A percentile compares a stretch with the other conserved stretches of the same genome.
Conservation (phyloP, 2,329 filamentous ascomycete genomes). For the Botrytis fabae region DNA sequence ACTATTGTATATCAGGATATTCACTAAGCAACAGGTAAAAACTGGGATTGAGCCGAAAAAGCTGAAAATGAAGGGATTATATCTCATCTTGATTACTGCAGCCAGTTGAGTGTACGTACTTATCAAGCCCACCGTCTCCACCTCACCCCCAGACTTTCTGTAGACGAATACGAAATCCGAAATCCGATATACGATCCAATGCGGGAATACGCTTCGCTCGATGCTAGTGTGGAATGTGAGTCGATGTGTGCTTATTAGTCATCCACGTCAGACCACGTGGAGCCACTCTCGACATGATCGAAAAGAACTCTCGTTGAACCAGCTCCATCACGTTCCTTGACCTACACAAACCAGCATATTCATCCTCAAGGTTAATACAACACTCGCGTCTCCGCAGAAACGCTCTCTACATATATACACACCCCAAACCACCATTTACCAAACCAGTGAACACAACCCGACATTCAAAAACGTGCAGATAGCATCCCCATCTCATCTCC, state of each 20-base stretch:
- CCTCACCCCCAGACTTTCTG: background rate
- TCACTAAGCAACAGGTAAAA: background rate
- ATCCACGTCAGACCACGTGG: background rate
- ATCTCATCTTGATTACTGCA: background rate
- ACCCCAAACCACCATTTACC: too few relatives aligned
- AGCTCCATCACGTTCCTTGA: background rate
- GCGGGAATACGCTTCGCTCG: background rate
- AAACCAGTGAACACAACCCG: too few relatives aligned
- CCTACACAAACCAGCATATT: background rate
- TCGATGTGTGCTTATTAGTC: background rate
- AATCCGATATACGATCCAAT: background rate
- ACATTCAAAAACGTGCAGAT: too few relatives aligned
- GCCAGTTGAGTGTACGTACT: background rate
- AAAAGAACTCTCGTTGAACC: background rate
- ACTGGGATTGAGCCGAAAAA: background rate
- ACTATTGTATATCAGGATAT: background rate
- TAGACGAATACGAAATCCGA: conserved; percentile 6
- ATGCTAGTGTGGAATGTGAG: background rate
- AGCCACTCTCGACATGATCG: too few relatives aligned
- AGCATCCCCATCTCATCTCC: too few relatives aligned
- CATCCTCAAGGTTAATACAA: background rate
- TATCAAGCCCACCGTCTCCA: background rate
- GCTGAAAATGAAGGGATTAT: background rate
- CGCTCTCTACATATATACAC: too few relatives aligned
- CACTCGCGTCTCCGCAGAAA: fast-evolving